Percentiles rank a stretch among this genome's conserved stretches.
phyloP scores from a whole-genome alignment of 1,284 basidiomycete species.

The Puccinia triticina region DNA sequence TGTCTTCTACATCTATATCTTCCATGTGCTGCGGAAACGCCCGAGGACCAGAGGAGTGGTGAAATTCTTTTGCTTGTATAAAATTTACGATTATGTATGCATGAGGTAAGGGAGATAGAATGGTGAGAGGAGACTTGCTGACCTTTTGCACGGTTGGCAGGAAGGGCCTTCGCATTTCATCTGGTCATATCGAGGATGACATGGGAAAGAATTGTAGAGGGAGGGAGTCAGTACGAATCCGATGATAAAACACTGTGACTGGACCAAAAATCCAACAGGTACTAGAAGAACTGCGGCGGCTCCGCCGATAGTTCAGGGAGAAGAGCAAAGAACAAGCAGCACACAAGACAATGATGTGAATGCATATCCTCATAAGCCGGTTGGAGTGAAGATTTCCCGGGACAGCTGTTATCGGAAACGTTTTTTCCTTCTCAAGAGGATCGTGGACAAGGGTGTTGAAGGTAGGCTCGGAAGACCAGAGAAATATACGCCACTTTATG shows the following conservation, averaged over 20 bases:
- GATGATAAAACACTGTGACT: not conserved
- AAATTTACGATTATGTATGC: not conserved
- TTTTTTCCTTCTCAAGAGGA: not conserved
- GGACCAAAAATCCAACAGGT: not conserved
- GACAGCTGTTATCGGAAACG: not conserved
- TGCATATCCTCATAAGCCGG: not conserved
- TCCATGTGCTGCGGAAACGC: constrained; percentile 9
- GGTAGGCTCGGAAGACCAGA: not conserved
- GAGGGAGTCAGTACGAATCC: not conserved
- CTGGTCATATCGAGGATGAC: not conserved
- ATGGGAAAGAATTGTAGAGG: not conserved
- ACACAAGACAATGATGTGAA: not conserved
- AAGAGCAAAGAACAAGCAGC: not conserved
- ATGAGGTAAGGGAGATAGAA: constrained; percentile 3
- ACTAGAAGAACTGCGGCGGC: not conserved
- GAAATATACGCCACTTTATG: not conserved
- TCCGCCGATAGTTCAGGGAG: not conserved
- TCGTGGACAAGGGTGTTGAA: not conserved
- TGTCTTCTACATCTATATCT: not conserved
- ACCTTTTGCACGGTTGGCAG: constrained; percentile 36
- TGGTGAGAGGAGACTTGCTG: constrained; percentile 8
- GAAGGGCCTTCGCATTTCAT: constrained; percentile 46
- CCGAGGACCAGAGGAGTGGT: constrained; percentile 21
- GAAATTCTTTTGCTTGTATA: not conserved
- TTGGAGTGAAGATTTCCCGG: not conserved